Evolutionary conservation across 2,329 filamentous ascomycete genomes (phyloP).

Genomic region (Sclerotiophoma versabilis): DNA sequence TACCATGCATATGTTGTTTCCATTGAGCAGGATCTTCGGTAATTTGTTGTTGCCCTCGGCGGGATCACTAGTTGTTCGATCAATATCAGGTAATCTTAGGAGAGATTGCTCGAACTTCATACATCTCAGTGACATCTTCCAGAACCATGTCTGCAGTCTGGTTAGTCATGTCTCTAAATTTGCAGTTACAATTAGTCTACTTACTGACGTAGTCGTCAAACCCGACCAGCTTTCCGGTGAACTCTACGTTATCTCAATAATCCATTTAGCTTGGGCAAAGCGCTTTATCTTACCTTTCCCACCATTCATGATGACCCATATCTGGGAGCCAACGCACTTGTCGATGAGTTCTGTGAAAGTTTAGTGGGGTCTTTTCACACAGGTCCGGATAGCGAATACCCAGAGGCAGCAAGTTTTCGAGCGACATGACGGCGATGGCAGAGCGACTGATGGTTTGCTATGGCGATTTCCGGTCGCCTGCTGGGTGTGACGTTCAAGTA

Average conservation of each 20-base stretch:
- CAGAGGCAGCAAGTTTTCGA: constrained; percentile 43
- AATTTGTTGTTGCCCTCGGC: constrained; percentile 82
- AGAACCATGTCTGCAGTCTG: constrained; percentile 87
- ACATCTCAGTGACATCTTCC: constrained; percentile 97
- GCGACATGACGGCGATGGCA: constrained; percentile 28
- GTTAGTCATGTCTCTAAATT: constrained; percentile 17
- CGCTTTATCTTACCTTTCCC: constrained; percentile 76
- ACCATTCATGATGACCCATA: constrained; percentile 99
- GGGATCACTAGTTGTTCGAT: constrained; percentile 74
- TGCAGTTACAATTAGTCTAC: constrained; percentile 56
- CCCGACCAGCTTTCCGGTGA: constrained; percentile 89
- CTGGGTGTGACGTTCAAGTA: constrained; percentile 9
- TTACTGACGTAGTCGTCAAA: constrained; percentile 99
- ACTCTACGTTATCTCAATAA: constrained; percentile 67
- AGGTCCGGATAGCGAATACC: constrained; percentile 22
- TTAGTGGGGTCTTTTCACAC: constrained; percentile 22
- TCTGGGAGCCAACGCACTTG: constrained; percentile 96
- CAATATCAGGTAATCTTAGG: constrained; percentile 6
- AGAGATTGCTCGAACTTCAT: constrained; percentile 44
- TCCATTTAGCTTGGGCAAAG: not conserved
- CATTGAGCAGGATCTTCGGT: constrained; percentile 92
- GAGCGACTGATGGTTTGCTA: not conserved
- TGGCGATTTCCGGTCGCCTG: not conserved
- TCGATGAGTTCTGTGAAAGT: constrained; percentile 85
- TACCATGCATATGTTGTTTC: constrained; percentile 99